A percentile compares a stretch with the other conserved stretches of the same genome.
Evolutionary conservation across 2,329 filamentous ascomycete genomes (phyloP).

Genomic region (Beauveria scarabaeidicola): DNA sequence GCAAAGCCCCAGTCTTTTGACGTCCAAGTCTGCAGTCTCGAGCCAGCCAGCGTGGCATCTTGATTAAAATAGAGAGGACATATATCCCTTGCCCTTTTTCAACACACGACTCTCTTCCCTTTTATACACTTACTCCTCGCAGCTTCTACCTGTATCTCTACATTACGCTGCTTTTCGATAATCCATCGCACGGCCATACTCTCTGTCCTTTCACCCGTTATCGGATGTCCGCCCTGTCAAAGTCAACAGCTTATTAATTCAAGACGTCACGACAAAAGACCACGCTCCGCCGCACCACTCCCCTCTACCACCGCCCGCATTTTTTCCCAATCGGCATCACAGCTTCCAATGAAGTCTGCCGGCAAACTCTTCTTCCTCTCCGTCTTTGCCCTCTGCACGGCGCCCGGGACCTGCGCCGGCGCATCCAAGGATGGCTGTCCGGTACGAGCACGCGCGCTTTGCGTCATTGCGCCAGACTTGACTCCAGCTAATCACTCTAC

Average conservation of each 20-base stretch:
- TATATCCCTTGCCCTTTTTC: not conserved
- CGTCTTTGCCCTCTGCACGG: conserved; percentile 46
- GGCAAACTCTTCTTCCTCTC: conserved; percentile 47
- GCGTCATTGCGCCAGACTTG: not conserved
- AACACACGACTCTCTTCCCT: not conserved
- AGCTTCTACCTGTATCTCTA: not conserved
- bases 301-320: not conserved
- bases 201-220: not conserved
- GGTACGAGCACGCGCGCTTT: conserved; percentile 33
- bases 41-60: conserved; percentile 12
- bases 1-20: conserved; percentile 1
- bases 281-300: not conserved
- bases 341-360: conserved; percentile 40
- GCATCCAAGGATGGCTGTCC: conserved; percentile 39
- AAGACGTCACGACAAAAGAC: not conserved
- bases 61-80: not conserved
- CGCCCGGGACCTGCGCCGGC: conserved; percentile 36
- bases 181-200: not conserved
- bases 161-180: not conserved
- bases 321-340: not conserved
- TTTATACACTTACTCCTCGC: not conserved
- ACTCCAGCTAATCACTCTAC: conserved; percentile 30
- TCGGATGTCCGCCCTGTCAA: not conserved
- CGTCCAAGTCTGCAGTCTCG: not conserved
- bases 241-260: conserved; percentile 8